Conservation (phyloP, 2,329 filamentous ascomycete genomes). For the Botrytis sinoallii region DNA sequence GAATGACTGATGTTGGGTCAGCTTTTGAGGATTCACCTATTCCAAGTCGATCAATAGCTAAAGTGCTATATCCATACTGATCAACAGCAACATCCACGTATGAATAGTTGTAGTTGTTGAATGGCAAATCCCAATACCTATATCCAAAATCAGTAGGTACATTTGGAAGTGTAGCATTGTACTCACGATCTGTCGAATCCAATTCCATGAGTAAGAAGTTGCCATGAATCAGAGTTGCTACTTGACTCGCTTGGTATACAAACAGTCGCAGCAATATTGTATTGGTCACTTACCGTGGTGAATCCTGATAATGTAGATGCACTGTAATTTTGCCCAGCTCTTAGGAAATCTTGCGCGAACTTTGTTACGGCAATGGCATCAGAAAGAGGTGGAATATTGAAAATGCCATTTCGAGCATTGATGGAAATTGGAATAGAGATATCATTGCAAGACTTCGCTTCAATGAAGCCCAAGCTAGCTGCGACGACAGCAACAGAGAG, state of each 20-base stretch:
- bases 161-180: not conserved
- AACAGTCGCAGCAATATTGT: constrained; percentile 15
- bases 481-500: not conserved
- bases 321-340: constrained; percentile 14
- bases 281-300: constrained; percentile 1
- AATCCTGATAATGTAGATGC: not conserved
- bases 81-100: constrained; percentile 15
- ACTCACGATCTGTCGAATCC: constrained; percentile 14
- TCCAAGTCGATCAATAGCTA: constrained; percentile 12
- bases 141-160: not conserved
- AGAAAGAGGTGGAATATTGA: constrained; percentile 6
- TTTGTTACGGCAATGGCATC: constrained; percentile 9
- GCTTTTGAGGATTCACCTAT: constrained; percentile 15
- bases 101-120: constrained; percentile 12
- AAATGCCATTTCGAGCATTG: constrained; percentile 16
- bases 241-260: not conserved
- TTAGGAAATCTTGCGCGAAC: constrained; percentile 3
- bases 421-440: constrained; percentile 14
- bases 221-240: not conserved
- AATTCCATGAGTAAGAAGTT: constrained; percentile 18
- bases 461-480: constrained; percentile 4
- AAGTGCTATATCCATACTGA: constrained; percentile 14
- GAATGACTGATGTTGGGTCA: constrained; percentile 2
- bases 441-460: constrained; percentile 13
- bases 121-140: constrained; percentile 17